Evolutionary conservation across 495 filamentous ascomycete genomes (phyloP).

Genomic region (Penicillium canariense): DNA sequence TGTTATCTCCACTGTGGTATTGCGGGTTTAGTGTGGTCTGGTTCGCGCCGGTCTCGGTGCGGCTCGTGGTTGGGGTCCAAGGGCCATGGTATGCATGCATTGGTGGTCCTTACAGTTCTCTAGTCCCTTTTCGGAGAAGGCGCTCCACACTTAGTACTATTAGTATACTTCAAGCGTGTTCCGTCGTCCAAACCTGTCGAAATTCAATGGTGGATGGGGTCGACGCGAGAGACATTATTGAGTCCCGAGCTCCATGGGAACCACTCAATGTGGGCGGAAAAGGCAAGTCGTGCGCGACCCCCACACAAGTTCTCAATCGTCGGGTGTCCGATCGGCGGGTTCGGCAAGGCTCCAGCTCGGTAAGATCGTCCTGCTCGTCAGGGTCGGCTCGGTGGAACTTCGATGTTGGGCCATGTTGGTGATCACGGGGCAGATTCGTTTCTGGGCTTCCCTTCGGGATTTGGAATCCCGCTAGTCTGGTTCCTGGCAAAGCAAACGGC

Average conservation of each 20-base stretch:
- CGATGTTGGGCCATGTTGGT: background rate
- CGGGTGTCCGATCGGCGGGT: conserved; percentile 10
- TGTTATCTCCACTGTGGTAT: background rate
- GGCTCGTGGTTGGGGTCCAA: background rate
- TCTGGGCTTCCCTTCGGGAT: no score
- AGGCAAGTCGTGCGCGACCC: conserved; percentile 13
- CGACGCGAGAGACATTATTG: background rate
- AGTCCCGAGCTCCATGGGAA: background rate
- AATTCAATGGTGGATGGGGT: background rate
- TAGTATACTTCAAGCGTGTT: no score
- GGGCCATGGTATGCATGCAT: background rate
- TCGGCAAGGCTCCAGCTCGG: conserved; percentile 9
- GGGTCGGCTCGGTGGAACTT: background rate
- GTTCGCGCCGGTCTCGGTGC: background rate
- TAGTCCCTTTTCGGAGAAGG: background rate
- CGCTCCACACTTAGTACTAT: background rate
- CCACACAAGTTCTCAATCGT: conserved; percentile 20
- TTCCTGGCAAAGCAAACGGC: background rate
- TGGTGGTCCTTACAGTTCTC: background rate
- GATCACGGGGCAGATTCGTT: no score
- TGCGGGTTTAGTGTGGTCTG: background rate
- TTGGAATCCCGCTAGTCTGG: no score
- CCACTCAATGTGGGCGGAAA: background rate
- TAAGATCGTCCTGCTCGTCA: background rate
- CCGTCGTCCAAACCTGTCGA: no score